Percentiles rank a stretch among this genome's conserved stretches.
Evolutionary conservation across 2,329 filamentous ascomycete genomes (phyloP).

Genomic region (Corynespora cassiicola): DNA sequence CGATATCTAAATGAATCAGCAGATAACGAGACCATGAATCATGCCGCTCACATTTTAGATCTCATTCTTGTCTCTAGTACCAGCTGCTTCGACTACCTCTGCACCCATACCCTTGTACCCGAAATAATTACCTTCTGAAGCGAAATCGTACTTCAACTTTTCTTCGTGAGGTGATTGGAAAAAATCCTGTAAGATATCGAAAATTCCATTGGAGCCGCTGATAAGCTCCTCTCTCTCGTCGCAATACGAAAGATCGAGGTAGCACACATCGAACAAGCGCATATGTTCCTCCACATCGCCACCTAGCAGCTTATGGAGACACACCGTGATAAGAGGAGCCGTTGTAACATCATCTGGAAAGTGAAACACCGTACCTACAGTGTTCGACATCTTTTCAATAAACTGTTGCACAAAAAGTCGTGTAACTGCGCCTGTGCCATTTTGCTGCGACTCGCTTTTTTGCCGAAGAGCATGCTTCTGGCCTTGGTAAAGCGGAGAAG

Average conservation of each 20-base stretch:
- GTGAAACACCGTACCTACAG: no score
- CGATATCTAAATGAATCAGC: slow-evolving; percentile 1
- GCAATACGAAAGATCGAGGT: slow-evolving; percentile 2
- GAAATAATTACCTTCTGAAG: slow-evolving; percentile 4
- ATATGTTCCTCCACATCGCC: slow-evolving; percentile 1
- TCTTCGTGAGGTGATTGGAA: slow-evolving; percentile 1
- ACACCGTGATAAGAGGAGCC: slow-evolving; percentile 2
- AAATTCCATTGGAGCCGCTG: neutral
- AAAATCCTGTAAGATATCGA: slow-evolving; percentile 5
- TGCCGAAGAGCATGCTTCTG: no score
- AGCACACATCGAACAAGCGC: slow-evolving; percentile 6
- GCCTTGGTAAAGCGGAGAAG: no score
- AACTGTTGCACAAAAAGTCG: no score
- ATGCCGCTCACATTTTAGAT: slow-evolving; percentile 7
- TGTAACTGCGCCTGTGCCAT: no score
- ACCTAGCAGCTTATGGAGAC: neutral
- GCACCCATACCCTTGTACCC: slow-evolving; percentile 6
- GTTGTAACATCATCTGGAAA: slow-evolving; percentile 8
- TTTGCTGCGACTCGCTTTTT: no score
- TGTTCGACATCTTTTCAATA: no score
- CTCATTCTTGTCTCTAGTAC: slow-evolving; percentile 9
- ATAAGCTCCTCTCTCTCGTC: slow-evolving; percentile 1
- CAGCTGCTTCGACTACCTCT: slow-evolving; percentile 6
- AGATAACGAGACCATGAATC: neutral
- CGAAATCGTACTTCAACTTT: slow-evolving; percentile 7